These are phyloP conservation scores for Cudoniella acicularis DNA, from an alignment of 495 filamentous ascomycete species.

Conservation along the genomic window DNA sequence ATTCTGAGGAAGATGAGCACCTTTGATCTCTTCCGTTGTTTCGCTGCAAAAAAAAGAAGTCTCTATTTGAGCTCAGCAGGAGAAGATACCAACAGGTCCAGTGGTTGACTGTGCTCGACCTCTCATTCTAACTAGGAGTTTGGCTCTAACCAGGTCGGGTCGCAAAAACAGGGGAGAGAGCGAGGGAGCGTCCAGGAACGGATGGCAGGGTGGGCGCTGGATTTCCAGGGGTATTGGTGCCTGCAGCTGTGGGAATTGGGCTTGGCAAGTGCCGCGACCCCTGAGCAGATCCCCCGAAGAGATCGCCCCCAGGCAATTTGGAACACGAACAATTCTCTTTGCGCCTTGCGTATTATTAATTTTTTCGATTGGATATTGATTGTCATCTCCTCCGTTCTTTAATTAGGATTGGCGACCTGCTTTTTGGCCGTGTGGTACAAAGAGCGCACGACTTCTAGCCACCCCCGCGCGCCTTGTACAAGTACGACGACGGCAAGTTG, in stretches of 20 bases:
- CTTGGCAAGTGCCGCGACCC: neutral
- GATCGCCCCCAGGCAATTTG: neutral
- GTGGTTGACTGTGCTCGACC: too few relatives aligned
- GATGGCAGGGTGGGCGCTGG: neutral
- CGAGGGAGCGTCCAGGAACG: neutral
- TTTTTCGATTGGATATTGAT: neutral
- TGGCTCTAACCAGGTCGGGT: neutral
- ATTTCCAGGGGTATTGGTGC: neutral
- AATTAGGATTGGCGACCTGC: neutral
- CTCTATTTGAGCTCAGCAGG: too few relatives aligned
- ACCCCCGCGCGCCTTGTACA: neutral
- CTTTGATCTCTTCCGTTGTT: too few relatives aligned
- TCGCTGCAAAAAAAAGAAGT: too few relatives aligned
- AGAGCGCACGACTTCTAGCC: neutral
- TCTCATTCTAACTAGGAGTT: neutral
- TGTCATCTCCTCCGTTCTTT: neutral
- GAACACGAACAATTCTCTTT: neutral
- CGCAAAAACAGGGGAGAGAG: too few relatives aligned
- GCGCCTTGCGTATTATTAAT: neutral
- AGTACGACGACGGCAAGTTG: neutral
- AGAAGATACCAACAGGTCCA: too few relatives aligned
- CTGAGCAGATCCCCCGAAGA: neutral
- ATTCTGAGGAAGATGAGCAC: too few relatives aligned
- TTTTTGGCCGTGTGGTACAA: neutral
- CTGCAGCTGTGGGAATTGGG: too few relatives aligned